phyloP scores from a whole-genome alignment of 2,329 filamentous ascomycete genomes.

The Annulohypoxylon truncatum region DNA sequence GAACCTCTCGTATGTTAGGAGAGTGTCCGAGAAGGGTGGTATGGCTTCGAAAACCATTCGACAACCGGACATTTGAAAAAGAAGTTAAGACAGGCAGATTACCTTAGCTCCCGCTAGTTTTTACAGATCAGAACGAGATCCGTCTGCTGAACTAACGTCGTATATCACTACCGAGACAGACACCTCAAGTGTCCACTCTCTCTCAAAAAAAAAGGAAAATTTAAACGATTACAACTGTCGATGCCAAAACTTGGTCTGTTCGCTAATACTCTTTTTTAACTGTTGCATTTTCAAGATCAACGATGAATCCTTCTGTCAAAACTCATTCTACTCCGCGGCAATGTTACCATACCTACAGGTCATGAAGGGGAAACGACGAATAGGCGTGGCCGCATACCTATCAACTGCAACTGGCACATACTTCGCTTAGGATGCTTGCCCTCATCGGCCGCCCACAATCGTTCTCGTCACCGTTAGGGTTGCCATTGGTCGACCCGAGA shows the following conservation, averaged over 20 bases:
- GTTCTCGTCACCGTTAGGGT: constrained; percentile 16
- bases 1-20: constrained; percentile 18
- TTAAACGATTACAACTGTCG: constrained; percentile 13
- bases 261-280: constrained; percentile 11
- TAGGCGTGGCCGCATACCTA: constrained; percentile 34
- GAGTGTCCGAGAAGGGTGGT: constrained; percentile 3
- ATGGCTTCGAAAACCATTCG: constrained; percentile 13
- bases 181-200: not conserved
- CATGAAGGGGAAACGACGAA: constrained; percentile 31
- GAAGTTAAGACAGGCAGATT: constrained; percentile 15
- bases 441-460: constrained; percentile 30
- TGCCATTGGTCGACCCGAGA: constrained; percentile 28
- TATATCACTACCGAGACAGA: constrained; percentile 6
- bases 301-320: constrained; percentile 34
- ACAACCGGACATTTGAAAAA: constrained; percentile 7
- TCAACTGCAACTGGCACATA: constrained; percentile 33
- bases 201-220: not conserved
- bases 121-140: constrained; percentile 18
- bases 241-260: not conserved
- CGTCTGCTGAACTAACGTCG: not conserved
- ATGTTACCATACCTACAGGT: constrained; percentile 41
- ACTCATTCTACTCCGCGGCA: constrained; percentile 28
- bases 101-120: constrained; percentile 15
- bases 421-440: constrained; percentile 36
- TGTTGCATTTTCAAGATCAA: constrained; percentile 31